phyloP scores from a whole-genome alignment of 768 basidiomycete species.

The Boletus vermiculosoides region DNA sequence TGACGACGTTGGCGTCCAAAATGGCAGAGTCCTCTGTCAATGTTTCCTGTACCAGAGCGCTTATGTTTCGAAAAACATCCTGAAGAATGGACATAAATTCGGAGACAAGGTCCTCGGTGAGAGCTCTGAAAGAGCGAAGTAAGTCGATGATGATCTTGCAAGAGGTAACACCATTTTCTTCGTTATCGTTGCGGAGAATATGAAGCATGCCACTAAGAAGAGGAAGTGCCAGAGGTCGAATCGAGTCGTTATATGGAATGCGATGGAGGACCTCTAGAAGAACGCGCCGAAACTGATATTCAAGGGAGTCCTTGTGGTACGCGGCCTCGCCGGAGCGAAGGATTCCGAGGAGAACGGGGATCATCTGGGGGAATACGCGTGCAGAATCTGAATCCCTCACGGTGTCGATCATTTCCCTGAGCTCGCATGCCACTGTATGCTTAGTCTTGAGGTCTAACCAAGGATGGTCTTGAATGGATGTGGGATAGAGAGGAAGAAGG shows the following conservation, averaged over 20 bases:
- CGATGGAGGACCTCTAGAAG: slow-evolving; percentile 89
- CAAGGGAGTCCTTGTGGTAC: slow-evolving; percentile 61
- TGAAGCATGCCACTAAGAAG: slow-evolving; percentile 83
- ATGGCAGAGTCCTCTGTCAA: slow-evolving; percentile 64
- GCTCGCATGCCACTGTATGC: slow-evolving; percentile 67
- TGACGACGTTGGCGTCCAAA: slow-evolving; percentile 54
- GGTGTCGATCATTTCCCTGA: slow-evolving; percentile 79
- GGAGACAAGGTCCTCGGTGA: slow-evolving; percentile 69
- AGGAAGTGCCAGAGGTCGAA: slow-evolving; percentile 61
- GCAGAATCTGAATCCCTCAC: slow-evolving; percentile 72
- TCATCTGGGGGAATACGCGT: slow-evolving; percentile 67
- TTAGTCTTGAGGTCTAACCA: slow-evolving; percentile 66
- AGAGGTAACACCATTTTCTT: slow-evolving; percentile 88
- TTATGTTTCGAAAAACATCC: slow-evolving; percentile 74
- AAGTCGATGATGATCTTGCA: slow-evolving; percentile 93
- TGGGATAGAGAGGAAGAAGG: neutral
- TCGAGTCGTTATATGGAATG: slow-evolving; percentile 76
- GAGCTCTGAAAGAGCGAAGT: slow-evolving; percentile 69
- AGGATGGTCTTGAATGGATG: neutral
- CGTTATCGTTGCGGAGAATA: slow-evolving; percentile 85
- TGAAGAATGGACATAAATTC: slow-evolving; percentile 82
- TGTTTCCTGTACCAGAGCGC: slow-evolving; percentile 66
- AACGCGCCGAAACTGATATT: slow-evolving; percentile 82
- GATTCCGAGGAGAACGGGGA: slow-evolving; percentile 70
- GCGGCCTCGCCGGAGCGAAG: slow-evolving; percentile 67